These are phyloP conservation scores for Lentinula sp. DNA, from an alignment of 768 basidiomycete species.

Conservation along the genomic window DNA sequence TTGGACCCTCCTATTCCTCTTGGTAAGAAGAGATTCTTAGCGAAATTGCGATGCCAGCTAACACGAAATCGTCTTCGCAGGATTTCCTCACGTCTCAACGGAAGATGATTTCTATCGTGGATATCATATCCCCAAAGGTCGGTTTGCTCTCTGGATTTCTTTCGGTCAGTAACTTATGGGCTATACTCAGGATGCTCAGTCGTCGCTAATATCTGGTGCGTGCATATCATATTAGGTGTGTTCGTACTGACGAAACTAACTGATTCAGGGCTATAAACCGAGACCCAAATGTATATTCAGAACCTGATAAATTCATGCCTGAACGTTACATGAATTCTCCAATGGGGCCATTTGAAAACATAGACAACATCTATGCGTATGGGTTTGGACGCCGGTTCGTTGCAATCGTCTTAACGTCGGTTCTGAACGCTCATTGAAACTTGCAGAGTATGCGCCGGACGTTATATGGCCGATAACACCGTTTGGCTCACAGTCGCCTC, in stretches of 20 bases:
- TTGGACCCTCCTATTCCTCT: conserved; percentile 8
- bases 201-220: conserved; percentile 1
- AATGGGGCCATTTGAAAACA: neutral
- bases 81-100: neutral
- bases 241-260: neutral
- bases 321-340: conserved; percentile 12
- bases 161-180: neutral
- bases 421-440: neutral
- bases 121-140: conserved; percentile 5
- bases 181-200: neutral
- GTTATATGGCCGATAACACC: neutral
- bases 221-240: neutral
- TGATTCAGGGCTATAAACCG: conserved; percentile 16
- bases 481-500: conserved; percentile 1
- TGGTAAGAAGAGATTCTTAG: neutral
- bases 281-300: conserved; percentile 17
- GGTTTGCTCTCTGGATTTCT: neutral
- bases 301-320: conserved; percentile 16
- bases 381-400: conserved; percentile 2
- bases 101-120: conserved; percentile 3
- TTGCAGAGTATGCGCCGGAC: conserved; percentile 1
- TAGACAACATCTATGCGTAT: neutral
- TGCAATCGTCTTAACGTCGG: neutral
- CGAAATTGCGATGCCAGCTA: neutral
- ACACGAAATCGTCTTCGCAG: neutral